These are phyloP conservation scores for Vigna hirtella DNA, from an alignment of 306 rosid species.

Conservation along the genomic window DNA sequence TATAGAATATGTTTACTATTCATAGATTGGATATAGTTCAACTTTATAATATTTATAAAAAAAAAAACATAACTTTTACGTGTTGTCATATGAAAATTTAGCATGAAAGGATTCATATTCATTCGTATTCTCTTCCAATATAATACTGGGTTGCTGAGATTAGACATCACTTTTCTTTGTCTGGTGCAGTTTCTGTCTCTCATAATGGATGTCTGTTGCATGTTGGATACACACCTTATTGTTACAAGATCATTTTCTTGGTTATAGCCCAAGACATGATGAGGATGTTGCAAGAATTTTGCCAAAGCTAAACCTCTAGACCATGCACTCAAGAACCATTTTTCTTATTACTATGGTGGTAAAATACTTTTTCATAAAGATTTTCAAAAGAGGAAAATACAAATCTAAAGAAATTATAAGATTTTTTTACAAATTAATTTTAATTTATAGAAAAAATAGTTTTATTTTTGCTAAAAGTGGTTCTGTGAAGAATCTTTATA, in stretches of 20 bases:
- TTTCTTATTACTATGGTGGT: background rate
- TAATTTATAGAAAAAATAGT: too few relatives aligned
- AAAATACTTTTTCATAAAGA: too few relatives aligned
- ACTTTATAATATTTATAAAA: background rate
- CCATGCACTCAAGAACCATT: background rate
- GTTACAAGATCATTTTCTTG: background rate
- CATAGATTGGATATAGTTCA: background rate
- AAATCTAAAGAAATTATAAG: too few relatives aligned
- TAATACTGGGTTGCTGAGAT: background rate
- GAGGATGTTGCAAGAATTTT: background rate
- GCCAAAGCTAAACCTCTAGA: background rate
- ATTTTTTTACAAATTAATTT: too few relatives aligned
- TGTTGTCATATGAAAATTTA: background rate
- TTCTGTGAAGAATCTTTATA: too few relatives aligned
- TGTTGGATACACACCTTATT: conserved; percentile 14
- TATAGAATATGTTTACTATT: background rate
- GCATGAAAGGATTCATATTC: background rate
- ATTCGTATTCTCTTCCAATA: background rate
- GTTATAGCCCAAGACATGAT: background rate
- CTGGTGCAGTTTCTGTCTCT: conserved; percentile 29
- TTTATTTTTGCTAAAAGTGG: too few relatives aligned
- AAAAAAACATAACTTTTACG: background rate
- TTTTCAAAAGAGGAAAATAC: too few relatives aligned
- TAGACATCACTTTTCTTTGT: conserved; percentile 44
- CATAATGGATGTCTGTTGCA: conserved; percentile 15